Conservation (phyloP, 2,329 filamentous ascomycete species). For the Diplodia scrobiculata region DNA sequence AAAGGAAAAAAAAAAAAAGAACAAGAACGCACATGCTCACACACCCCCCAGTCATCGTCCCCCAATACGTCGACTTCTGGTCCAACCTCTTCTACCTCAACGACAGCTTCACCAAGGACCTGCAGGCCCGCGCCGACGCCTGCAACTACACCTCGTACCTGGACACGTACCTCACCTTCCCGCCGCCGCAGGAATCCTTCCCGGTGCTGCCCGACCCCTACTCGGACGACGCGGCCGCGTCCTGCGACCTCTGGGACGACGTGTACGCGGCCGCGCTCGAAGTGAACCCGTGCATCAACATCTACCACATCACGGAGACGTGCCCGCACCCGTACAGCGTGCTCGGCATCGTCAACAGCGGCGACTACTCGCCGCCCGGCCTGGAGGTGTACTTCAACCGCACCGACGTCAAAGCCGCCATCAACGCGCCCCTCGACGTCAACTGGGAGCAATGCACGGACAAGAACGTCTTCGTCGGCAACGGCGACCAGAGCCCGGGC, state of each 20-base stretch:
- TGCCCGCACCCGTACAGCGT: slow-evolving; percentile 44
- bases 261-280: slow-evolving; percentile 46
- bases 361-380: slow-evolving; percentile 47
- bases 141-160: slow-evolving; percentile 45
- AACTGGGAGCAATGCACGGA: slow-evolving; percentile 49
- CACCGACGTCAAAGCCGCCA: slow-evolving; percentile 54
- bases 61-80: slow-evolving; percentile 47
- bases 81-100: slow-evolving; percentile 49
- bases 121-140: slow-evolving; percentile 40
- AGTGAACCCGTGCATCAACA: slow-evolving; percentile 56
- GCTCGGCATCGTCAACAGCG: slow-evolving; percentile 44
- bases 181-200: slow-evolving; percentile 40
- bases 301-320: slow-evolving; percentile 50
- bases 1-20: too few relatives aligned
- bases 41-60: slow-evolving; percentile 34
- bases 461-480: slow-evolving; percentile 47
- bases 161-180: slow-evolving; percentile 49
- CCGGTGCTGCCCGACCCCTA: slow-evolving; percentile 37
- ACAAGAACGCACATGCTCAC: too few relatives aligned
- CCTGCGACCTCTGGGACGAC: slow-evolving; percentile 45
- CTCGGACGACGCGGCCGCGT: background rate
- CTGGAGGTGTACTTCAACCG: slow-evolving; percentile 56
- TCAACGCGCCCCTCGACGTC: slow-evolving; percentile 51
- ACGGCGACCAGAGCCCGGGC: slow-evolving; percentile 43
- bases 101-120: slow-evolving; percentile 45